Percentiles rank a stretch among this genome's conserved stretches.
phyloP scores from a whole-genome alignment of 2,329 filamentous ascomycete species.

The Pyricularia sp. region DNA sequence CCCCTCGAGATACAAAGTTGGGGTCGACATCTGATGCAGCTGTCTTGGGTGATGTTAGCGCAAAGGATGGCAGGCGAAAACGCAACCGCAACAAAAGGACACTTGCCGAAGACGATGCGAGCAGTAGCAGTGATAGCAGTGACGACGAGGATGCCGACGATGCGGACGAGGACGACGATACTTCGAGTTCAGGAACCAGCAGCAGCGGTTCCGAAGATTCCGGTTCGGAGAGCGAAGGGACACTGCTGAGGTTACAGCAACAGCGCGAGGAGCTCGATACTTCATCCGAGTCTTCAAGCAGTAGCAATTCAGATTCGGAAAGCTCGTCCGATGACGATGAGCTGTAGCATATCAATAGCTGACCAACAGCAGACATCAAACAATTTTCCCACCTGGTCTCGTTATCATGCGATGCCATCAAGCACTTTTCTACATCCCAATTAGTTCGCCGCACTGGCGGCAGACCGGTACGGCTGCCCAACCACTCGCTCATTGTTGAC shows the following conservation, averaged over 20 bases:
- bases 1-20: slow-evolving; percentile 3
- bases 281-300: slow-evolving; percentile 15
- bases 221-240: slow-evolving; percentile 6
- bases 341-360: not conserved
- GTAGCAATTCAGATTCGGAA: slow-evolving; percentile 6
- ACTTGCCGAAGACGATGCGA: slow-evolving; percentile 29
- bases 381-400: not conserved
- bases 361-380: not conserved
- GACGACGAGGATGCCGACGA: slow-evolving; percentile 13
- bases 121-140: slow-evolving; percentile 17
- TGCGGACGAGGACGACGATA: slow-evolving; percentile 13
- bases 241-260: not conserved
- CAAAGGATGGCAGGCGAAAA: slow-evolving; percentile 27
- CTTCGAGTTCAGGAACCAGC: slow-evolving; percentile 12
- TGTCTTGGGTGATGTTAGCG: slow-evolving; percentile 23
- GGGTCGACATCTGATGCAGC: slow-evolving; percentile 8
- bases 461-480: too few species aligned
- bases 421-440: not conserved
- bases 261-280: slow-evolving; percentile 26
- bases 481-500: not conserved
- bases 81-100: slow-evolving; percentile 38
- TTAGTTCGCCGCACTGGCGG: not conserved
- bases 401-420: not conserved
- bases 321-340: slow-evolving; percentile 3
- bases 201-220: slow-evolving; percentile 5